Base-by-base conservation (phyloP, 306 rosid species). In the Arachis hypogaea region DNA sequence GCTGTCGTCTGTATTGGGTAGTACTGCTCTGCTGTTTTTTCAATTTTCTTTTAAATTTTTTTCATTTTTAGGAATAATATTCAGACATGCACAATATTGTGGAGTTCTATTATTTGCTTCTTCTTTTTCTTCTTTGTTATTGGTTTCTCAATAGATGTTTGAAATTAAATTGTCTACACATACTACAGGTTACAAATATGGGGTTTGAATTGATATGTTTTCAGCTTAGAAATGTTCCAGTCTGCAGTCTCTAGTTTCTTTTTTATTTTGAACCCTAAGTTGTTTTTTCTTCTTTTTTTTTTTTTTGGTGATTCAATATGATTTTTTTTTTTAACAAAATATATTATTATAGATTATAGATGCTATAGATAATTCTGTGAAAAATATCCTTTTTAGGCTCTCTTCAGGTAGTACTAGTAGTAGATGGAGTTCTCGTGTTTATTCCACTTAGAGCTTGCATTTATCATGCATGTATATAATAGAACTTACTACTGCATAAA, bases 251-350 rank as follows among this genome's bases (percentile, higher is more conserved):
- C 41, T 63, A 4, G 59, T 50, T 46, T 76, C 9, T 63, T 75
- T 22, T 64, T 22, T 22, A 59, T 54, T 76, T 71, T 68, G 75
- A 72, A 72, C 65, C 80, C 80, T 76, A 52, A 29, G 36, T 51
- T 68, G 78, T 45, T 76, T 46, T 52, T 67, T 9, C 40, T 57
- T 47, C 59, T 0, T 1, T 47, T 59, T 12, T 54, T 51, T 28
- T 28, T 1, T 57, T 71, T 46, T 5, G 1, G 45, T 9, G 54
- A 33, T 41, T 68, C 11, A 33, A 14, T 66, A 28, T 22, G 46
- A 54, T 64, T 54, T 28, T 11, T 45, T 45, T 2, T 9, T 8
- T 9, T 46, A 9, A 2, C 0, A 46, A 10, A 7, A 46, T 8
- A 3, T 10, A 46, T 46, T 46, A 46, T 46, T 3, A 11, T 10